These are phyloP conservation scores for Candida khao-thaluensis DNA, from an alignment of 805 yeast genomes.

Conservation along the genomic window DNA sequence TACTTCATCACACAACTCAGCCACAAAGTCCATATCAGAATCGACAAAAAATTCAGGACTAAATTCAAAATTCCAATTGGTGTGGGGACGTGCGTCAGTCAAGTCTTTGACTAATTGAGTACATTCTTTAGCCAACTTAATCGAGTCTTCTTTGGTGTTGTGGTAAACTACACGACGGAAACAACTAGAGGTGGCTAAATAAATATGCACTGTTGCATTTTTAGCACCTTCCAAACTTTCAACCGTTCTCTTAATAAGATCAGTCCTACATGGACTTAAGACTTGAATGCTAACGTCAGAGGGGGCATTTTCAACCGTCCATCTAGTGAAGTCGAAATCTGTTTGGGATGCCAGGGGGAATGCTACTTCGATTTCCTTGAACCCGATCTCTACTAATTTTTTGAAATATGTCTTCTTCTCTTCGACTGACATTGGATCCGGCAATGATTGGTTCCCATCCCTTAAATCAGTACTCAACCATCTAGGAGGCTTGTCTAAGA, in stretches of 20 bases:
- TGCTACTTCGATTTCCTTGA: slow-evolving; percentile 80
- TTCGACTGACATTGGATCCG: slow-evolving; percentile 83
- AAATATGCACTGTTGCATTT: slow-evolving; percentile 71
- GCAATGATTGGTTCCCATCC: slow-evolving; percentile 82
- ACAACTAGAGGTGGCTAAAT: slow-evolving; percentile 72
- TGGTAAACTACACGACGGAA: slow-evolving; percentile 73
- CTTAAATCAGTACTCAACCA: slow-evolving; percentile 83
- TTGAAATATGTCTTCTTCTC: slow-evolving; percentile 71
- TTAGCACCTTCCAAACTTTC: slow-evolving; percentile 75
- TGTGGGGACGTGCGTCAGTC: slow-evolving; percentile 62
- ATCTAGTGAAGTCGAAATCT: slow-evolving; percentile 78
- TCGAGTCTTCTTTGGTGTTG: slow-evolving; percentile 56
- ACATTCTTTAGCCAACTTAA: slow-evolving; percentile 60
- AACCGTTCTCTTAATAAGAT: slow-evolving; percentile 66
- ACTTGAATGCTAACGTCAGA: slow-evolving; percentile 77
- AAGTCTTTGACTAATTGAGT: slow-evolving; percentile 60
- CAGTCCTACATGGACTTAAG: slow-evolving; percentile 73
- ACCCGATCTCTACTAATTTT: slow-evolving; percentile 69
- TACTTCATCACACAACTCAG: slow-evolving; percentile 72
- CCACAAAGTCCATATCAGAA: slow-evolving; percentile 60
- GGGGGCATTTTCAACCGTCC: slow-evolving; percentile 72
- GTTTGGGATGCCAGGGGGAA: slow-evolving; percentile 80
- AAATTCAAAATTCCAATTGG: slow-evolving; percentile 74
- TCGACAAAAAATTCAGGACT: slow-evolving; percentile 81
- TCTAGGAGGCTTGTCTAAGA: slow-evolving; percentile 64